Percentiles rank a stretch among this genome's conserved stretches.
These are phyloP conservation scores for Pleurotus salmoneostramineus DNA, from an alignment of 768 basidiomycete genomes.

Conservation along the genomic window DNA sequence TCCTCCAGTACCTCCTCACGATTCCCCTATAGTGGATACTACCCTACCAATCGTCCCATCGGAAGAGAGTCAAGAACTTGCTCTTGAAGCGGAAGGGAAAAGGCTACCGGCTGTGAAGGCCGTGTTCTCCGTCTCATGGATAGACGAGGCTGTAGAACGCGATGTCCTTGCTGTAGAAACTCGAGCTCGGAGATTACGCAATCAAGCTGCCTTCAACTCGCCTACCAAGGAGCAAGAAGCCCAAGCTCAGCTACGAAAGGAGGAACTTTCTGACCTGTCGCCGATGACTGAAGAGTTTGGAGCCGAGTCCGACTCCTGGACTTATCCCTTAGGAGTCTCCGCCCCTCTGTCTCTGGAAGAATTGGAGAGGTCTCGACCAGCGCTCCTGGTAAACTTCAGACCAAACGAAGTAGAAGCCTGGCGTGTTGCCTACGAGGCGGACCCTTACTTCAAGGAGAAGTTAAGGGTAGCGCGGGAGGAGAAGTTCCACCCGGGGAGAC, in stretches of 20 bases:
- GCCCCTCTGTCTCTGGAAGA: neutral
- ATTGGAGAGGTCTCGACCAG: neutral
- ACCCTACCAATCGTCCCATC: neutral
- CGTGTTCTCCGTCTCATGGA: conserved; percentile 9
- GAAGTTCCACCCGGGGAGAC: neutral
- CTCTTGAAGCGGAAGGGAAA: neutral
- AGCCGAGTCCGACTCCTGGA: neutral
- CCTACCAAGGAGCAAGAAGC: neutral
- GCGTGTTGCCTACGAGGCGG: neutral
- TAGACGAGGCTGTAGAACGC: conserved; percentile 3
- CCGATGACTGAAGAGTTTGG: neutral
- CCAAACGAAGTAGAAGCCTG: neutral
- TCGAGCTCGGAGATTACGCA: neutral
- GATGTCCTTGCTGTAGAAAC: neutral
- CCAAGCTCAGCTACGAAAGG: neutral
- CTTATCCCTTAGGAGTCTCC: neutral
- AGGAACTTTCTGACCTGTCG: neutral
- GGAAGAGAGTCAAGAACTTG: neutral
- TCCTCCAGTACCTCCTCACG: neutral
- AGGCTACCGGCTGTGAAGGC: neutral
- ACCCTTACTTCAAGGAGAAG: neutral
- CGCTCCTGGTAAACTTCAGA: neutral
- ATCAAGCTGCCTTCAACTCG: neutral
- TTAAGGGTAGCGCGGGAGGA: neutral
- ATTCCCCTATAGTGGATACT: neutral